Evolutionary conservation across 495 filamentous ascomycete genomes (phyloP).

Genomic region (Aspergillus ostianus): DNA sequence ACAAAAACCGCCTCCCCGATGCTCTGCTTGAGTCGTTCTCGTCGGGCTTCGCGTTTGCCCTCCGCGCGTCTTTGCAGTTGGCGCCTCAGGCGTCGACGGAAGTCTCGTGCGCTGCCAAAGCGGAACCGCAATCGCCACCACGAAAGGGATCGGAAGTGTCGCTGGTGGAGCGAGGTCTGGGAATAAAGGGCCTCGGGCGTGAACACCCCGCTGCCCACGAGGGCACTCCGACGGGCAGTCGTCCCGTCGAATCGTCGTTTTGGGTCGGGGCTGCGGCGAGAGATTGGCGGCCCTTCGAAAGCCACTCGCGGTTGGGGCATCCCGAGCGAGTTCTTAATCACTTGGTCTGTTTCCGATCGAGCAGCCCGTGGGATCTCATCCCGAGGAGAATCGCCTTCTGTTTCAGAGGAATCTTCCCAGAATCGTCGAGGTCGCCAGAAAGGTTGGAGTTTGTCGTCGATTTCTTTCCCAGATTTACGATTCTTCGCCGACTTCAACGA

Average conservation of each 20-base stretch:
- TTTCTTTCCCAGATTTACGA: slow-evolving; percentile 40
- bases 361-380: slow-evolving; percentile 19
- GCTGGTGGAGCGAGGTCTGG: slow-evolving; percentile 32
- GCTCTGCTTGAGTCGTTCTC: slow-evolving; percentile 62
- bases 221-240: slow-evolving; percentile 21
- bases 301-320: slow-evolving; percentile 54
- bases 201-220: slow-evolving; percentile 32
- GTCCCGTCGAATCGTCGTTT: slow-evolving; percentile 25
- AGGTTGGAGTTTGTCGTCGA: slow-evolving; percentile 65
- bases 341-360: slow-evolving; percentile 25
- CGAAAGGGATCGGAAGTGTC: slow-evolving; percentile 44
- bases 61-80: slow-evolving; percentile 59
- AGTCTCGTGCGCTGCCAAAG: slow-evolving; percentile 50
- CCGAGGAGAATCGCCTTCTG: slow-evolving; percentile 40
- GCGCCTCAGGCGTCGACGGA: slow-evolving; percentile 54
- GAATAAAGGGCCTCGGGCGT: slow-evolving; percentile 28
- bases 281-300: slow-evolving; percentile 38
- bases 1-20: slow-evolving; percentile 52
- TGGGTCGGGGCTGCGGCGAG: slow-evolving; percentile 41
- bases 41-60: slow-evolving; percentile 56
- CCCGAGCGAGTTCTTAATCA: slow-evolving; percentile 52
- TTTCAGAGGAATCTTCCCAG: slow-evolving; percentile 62
- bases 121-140: slow-evolving; percentile 50
- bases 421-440: slow-evolving; percentile 78
- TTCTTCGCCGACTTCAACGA: slow-evolving; percentile 47